Base-by-base conservation (phyloP, 192 early-diverging fungal species). In the Irineochytrium annulatum region DNA sequence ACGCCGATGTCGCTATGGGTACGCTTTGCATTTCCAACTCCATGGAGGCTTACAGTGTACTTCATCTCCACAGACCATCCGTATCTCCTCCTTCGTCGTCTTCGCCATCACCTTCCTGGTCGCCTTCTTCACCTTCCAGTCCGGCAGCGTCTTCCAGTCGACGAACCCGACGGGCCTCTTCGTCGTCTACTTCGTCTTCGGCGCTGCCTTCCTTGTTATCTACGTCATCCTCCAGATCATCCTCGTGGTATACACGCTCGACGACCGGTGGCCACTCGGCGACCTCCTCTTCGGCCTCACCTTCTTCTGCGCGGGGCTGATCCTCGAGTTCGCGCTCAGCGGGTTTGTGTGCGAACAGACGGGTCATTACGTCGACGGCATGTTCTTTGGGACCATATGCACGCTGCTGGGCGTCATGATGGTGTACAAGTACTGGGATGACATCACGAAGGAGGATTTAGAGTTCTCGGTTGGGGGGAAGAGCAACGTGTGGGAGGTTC, bases 391-490 rank as follows among this genome's bases (percentile, higher is more conserved):
- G 20, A 86, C 87, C 3, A 93, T 94, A 33, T 87, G 87, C 62
- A 92, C 88, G 14, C 75, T 98, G 41, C 75, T 98, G 57, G 86
- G 87, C 34, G 93, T 98, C 45, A 97, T 98, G 95, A 95, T 98
- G 92, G 89, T 97, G 0, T 98, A 97, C 86, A 98, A 98, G 79
- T 98, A 93, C 79, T 98, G 95, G 95, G 95, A 98, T 70, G 89
- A 87, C 29, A 97, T 98, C 70, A 98, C 95, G 37, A 96, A 97
- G 80, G 95, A 98, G 67, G 95, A 97, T 64, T 80, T 97, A 34
- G 95, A 98, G 77, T 98, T 95, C 68, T 84, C 85, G 5, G 91
- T 93, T 33, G 87, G 88, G 28, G 83, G 83, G 16, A 92, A 92
- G 70, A 81, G 79, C 46, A 89, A 89, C 55, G 85, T 87, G 0